Evolutionary conservation across 176 grass and related monocot species (phyloP).

Genomic region (Bothriochloa decipiens): DNA sequence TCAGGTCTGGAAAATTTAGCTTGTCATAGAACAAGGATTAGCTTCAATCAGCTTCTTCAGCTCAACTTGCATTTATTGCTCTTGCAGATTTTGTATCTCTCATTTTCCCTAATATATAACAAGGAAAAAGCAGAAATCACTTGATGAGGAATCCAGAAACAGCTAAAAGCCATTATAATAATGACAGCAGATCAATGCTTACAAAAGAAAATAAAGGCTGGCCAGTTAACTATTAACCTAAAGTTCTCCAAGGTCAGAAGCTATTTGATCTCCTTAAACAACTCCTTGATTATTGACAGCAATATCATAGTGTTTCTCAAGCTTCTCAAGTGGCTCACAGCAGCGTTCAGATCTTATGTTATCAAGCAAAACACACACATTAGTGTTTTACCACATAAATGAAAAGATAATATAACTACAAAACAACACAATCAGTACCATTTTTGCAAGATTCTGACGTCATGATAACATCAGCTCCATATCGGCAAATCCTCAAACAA

Average conservation of each 20-base stretch:
- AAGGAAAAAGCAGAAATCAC: constrained; percentile 35
- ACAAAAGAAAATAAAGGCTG: not conserved
- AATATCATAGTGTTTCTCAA: no score
- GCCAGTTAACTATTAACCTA: constrained; percentile 45
- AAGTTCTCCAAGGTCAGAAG: constrained; percentile 92
- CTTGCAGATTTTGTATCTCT: constrained; percentile 15
- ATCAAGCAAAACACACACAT: no score
- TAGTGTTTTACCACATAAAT: no score
- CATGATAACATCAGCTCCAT: not conserved
- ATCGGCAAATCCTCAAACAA: not conserved
- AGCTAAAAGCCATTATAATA: constrained; percentile 12
- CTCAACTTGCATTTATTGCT: no score
- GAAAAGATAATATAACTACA: no score
- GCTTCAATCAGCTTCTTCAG: no score
- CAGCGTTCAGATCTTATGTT: no score
- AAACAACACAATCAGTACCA: not conserved
- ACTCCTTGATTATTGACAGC: no score
- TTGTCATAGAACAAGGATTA: no score
- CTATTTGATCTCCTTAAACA: constrained; percentile 41
- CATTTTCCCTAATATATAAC: constrained; percentile 80
- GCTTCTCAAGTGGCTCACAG: no score
- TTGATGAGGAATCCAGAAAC: constrained; percentile 23
- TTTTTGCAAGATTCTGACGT: not conserved
- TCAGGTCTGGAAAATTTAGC: no score
- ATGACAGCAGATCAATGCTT: not conserved